Conservation (phyloP, 2,329 filamentous ascomycete genomes). For the Fusarium lateritium region DNA sequence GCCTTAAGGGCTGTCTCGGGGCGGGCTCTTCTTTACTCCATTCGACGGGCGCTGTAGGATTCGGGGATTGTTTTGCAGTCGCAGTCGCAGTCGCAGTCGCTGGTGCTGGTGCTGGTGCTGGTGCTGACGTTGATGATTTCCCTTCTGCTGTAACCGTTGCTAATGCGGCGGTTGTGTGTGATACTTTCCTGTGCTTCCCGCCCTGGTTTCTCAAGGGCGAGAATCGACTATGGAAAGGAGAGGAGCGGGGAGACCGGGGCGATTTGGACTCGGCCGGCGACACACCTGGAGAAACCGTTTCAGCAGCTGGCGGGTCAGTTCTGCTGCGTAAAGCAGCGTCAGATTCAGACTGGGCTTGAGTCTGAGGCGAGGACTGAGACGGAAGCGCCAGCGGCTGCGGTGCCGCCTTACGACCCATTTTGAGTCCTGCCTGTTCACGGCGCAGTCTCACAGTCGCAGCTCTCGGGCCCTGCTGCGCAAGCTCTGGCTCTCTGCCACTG, state of each 20-base stretch:
- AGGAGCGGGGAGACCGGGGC: constrained; percentile 62
- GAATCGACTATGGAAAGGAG: constrained; percentile 61
- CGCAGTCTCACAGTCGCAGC: constrained; percentile 43
- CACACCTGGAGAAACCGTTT: constrained; percentile 50
- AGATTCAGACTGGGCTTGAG: constrained; percentile 49
- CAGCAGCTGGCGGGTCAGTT: constrained; percentile 51
- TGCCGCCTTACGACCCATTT: constrained; percentile 71
- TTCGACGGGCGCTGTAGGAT: constrained; percentile 36
- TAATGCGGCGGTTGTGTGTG: constrained; percentile 44
- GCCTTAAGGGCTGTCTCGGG: constrained; percentile 48
- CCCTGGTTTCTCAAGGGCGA: constrained; percentile 52
- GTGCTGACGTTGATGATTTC: constrained; percentile 13
- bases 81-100: constrained; percentile 1
- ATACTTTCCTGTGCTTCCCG: constrained; percentile 45
- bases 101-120: background rate
- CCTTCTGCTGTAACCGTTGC: constrained; percentile 24
- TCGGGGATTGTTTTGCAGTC: constrained; percentile 27
- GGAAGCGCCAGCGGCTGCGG: constrained; percentile 70
- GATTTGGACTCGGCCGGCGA: constrained; percentile 58
- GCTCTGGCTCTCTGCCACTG: constrained; percentile 38
- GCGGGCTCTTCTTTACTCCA: constrained; percentile 38
- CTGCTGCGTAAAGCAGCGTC: constrained; percentile 55
- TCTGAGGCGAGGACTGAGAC: constrained; percentile 41
- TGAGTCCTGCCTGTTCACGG: constrained; percentile 48
- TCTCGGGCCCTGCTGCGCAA: constrained; percentile 46